Conservation (phyloP, 352 stramenopile species). For the Phytophthora ramorum region DNA sequence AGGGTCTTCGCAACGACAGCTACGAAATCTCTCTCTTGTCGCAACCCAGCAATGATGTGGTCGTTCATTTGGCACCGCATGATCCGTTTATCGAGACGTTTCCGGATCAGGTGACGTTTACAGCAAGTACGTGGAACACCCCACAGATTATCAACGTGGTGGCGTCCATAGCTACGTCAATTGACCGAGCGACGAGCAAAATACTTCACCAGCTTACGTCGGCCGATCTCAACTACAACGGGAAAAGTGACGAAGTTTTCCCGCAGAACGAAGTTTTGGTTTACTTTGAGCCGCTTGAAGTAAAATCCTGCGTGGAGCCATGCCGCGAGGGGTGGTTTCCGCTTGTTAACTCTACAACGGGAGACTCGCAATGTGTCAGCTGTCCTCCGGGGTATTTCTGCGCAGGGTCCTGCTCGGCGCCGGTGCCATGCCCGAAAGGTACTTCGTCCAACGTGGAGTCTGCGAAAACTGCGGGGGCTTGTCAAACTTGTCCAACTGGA, state of each 20-base stretch:
- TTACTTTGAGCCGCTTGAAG: slow-evolving; percentile 60
- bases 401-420: slow-evolving; percentile 44
- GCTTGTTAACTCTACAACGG: slow-evolving; percentile 43
- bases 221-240: slow-evolving; percentile 49
- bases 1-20: slow-evolving; percentile 54
- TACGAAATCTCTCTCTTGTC: slow-evolving; percentile 60
- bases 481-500: slow-evolving; percentile 47
- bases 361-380: slow-evolving; percentile 41
- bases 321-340: slow-evolving; percentile 67
- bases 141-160: slow-evolving; percentile 46
- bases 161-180: slow-evolving; percentile 10
- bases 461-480: slow-evolving; percentile 33
- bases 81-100: slow-evolving; percentile 37
- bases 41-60: slow-evolving; percentile 46
- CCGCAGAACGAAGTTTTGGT: slow-evolving; percentile 55
- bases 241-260: slow-evolving; percentile 32
- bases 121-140: slow-evolving; percentile 42
- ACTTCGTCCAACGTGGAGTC: slow-evolving; percentile 47
- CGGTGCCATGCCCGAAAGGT: slow-evolving; percentile 47
- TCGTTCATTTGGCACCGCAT: slow-evolving; percentile 35
- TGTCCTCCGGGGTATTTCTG: slow-evolving; percentile 64
- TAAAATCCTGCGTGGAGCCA: slow-evolving; percentile 52
- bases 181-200: slow-evolving; percentile 13
- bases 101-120: slow-evolving; percentile 47
- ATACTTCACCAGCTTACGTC: slow-evolving; percentile 51